A percentile compares a stretch with the other conserved stretches of the same genome.
These are phyloP conservation scores for Cryptococcus hybrid DNA, from an alignment of 1,284 basidiomycete genomes.

Conservation along the genomic window DNA sequence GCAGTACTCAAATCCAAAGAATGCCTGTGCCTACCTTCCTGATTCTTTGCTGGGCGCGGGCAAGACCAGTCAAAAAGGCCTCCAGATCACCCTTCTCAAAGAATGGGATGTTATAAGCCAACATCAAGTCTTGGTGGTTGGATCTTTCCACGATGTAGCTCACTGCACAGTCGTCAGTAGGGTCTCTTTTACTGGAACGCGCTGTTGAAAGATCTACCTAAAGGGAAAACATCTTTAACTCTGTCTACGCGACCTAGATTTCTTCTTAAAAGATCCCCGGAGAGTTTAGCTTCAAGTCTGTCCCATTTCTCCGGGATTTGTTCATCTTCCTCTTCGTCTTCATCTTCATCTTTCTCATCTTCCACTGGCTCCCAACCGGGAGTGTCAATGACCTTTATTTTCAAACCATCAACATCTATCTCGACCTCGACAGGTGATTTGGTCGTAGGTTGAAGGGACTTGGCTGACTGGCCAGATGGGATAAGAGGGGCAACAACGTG, in stretches of 20 bases:
- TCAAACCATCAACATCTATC: conserved; percentile 44
- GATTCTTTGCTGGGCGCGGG: conserved; percentile 73
- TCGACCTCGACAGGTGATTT: conserved; percentile 66
- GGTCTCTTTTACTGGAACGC: neutral
- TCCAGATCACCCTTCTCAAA: conserved; percentile 69
- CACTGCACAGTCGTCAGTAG: conserved; percentile 53
- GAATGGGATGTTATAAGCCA: conserved; percentile 81
- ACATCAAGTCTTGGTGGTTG: conserved; percentile 81
- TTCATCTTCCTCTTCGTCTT: conserved; percentile 42
- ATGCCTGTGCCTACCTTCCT: conserved; percentile 79
- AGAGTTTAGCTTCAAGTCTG: conserved; percentile 54
- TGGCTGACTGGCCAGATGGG: conserved; percentile 55
- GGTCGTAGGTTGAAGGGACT: conserved; percentile 63
- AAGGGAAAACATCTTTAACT: conserved; percentile 76
- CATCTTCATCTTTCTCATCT: conserved; percentile 40
- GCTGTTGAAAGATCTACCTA: conserved; percentile 57
- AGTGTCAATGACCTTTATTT: conserved; percentile 72
- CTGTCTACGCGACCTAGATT: conserved; percentile 84
- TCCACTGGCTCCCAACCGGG: conserved; percentile 69
- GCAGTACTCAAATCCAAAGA: too few species aligned
- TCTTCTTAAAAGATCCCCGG: conserved; percentile 70
- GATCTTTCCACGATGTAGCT: conserved; percentile 70
- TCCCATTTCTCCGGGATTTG: conserved; percentile 55
- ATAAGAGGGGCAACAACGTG: conserved; percentile 59
- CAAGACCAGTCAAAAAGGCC: conserved; percentile 78